Percentiles rank a stretch among this genome's conserved stretches.
Conservation (phyloP, 2,329 filamentous ascomycete genomes). For the Fusarium miscanthi region DNA sequence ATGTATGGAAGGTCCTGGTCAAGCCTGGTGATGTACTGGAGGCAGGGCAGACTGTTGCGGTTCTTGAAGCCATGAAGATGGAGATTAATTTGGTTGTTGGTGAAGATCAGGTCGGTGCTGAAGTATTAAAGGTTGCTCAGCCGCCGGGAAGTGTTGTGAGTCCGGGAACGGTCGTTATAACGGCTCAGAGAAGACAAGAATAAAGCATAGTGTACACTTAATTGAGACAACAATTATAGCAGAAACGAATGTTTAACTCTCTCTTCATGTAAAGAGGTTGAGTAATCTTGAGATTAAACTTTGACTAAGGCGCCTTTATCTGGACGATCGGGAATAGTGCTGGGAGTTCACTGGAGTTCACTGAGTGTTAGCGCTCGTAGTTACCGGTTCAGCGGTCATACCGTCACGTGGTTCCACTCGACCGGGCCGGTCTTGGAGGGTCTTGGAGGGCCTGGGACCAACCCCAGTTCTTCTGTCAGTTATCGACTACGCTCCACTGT, state of each 20-base stretch:
- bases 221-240: not conserved
- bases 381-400: not conserved
- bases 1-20: not conserved
- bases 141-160: not conserved
- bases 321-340: not conserved
- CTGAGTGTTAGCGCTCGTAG: not conserved
- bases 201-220: not conserved
- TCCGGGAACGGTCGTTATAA: not conserved
- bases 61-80: conserved; percentile 7
- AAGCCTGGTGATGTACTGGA: not conserved
- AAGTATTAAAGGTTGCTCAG: not conserved
- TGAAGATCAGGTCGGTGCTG: not conserved
- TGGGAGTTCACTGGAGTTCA: not conserved
- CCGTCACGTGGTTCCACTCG: conserved; percentile 1
- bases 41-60: not conserved
- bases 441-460: not conserved
- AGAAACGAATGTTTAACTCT: not conserved
- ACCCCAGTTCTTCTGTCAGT: not conserved
- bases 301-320: not conserved
- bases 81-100: not conserved
- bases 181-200: not conserved
- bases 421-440: conserved; percentile 1
- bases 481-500: not conserved
- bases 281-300: not conserved
- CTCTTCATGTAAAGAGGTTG: not conserved